A percentile compares a stretch with the other conserved stretches of the same genome.
phyloP scores from a whole-genome alignment of 2,329 filamentous ascomycete genomes.

The Monilinia polystroma region DNA sequence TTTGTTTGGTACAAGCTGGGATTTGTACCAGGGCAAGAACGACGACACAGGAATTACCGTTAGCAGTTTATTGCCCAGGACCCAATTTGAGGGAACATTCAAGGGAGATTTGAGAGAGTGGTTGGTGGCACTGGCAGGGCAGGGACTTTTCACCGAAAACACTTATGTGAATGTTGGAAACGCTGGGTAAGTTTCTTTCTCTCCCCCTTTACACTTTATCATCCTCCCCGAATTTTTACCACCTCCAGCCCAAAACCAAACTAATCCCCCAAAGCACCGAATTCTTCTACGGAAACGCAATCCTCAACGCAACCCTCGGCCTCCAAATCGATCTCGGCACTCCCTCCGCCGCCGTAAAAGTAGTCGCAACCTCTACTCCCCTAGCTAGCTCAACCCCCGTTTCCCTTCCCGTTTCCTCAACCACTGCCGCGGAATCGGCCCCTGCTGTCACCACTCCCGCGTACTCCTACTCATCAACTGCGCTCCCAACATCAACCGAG shows the following conservation, averaged over 20 bases:
- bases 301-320: constrained; percentile 1
- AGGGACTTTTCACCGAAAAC: not conserved
- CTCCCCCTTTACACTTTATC: no score
- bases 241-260: no score
- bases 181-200: not conserved
- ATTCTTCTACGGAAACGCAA: constrained; percentile 11
- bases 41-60: not conserved
- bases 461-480: no score
- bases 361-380: not conserved
- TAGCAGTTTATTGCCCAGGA: not conserved
- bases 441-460: no score
- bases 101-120: constrained; percentile 9
- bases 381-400: no score
- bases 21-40: constrained; percentile 2
- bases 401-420: no score
- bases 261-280: not conserved
- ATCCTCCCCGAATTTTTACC: no score
- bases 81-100: not conserved
- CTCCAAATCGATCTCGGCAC: constrained; percentile 5
- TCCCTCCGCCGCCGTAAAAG: not conserved
- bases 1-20: constrained; percentile 5
- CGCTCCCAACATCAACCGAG: no score
- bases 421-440: no score
- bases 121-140: not conserved
- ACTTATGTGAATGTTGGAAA: constrained; percentile 10